Conservation (phyloP, 1,284 basidiomycete genomes). For the Schizophyllum amplum region DNA sequence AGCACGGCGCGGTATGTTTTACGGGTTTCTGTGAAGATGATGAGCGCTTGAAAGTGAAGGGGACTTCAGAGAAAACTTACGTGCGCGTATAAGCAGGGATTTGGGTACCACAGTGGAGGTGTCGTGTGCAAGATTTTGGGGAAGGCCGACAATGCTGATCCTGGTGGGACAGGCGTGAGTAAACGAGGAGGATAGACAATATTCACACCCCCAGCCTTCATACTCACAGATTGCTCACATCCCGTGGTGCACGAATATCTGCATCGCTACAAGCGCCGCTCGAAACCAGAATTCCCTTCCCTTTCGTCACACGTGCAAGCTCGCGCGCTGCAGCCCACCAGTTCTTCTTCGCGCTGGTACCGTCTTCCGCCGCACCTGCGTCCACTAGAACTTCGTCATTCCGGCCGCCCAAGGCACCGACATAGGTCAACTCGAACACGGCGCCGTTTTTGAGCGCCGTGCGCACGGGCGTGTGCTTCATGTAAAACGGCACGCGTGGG, state of each 20-base stretch:
- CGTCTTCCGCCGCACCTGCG: slow-evolving; percentile 43
- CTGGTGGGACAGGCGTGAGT: no score
- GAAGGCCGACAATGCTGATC: slow-evolving; percentile 52
- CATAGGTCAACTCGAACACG: slow-evolving; percentile 76
- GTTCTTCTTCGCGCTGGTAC: slow-evolving; percentile 53
- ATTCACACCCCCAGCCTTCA: neutral
- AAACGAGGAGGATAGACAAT: slow-evolving; percentile 1
- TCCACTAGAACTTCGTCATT: slow-evolving; percentile 35
- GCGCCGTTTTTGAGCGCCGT: slow-evolving; percentile 79
- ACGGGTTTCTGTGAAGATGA: slow-evolving; percentile 29
- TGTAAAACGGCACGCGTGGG: slow-evolving; percentile 70
- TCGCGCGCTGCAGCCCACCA: slow-evolving; percentile 79
- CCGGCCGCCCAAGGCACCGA: slow-evolving; percentile 60
- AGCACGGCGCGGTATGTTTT: slow-evolving; percentile 62
- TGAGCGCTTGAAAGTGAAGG: neutral
- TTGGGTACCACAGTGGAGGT: slow-evolving; percentile 54
- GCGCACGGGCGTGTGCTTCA: slow-evolving; percentile 77
- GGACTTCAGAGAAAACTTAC: slow-evolving; percentile 33
- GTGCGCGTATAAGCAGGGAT: slow-evolving; percentile 61
- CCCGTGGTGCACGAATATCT: slow-evolving; percentile 59
- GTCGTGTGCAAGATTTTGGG: slow-evolving; percentile 58
- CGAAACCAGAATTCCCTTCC: slow-evolving; percentile 62
- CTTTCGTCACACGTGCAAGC: slow-evolving; percentile 67
- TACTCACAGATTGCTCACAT: slow-evolving; percentile 66
- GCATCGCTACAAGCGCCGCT: slow-evolving; percentile 49